Percentiles rank a stretch among this genome's conserved stretches.
Evolutionary conservation across 257 asterid genomes (phyloP).

Genomic region (Perilla frutescens): DNA sequence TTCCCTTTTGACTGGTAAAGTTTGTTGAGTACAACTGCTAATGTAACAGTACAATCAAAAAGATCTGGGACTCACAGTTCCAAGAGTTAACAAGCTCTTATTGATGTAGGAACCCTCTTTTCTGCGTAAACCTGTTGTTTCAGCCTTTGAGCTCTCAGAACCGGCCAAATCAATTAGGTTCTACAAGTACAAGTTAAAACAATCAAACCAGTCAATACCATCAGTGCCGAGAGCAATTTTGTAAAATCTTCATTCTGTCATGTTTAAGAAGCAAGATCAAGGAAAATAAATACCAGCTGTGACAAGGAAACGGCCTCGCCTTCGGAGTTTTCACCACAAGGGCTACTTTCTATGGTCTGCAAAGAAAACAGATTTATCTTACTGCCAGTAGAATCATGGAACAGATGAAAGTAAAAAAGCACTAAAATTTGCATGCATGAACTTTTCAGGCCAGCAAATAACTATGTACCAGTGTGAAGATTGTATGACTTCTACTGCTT

Average conservation of each 20-base stretch:
- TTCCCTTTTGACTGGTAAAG: slow-evolving; percentile 18
- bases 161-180: slow-evolving; percentile 99
- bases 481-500: slow-evolving; percentile 99
- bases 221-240: slow-evolving; percentile 24
- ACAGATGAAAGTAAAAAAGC: slow-evolving; percentile 28
- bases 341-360: slow-evolving; percentile 98
- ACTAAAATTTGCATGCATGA: slow-evolving; percentile 16
- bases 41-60: slow-evolving; percentile 45
- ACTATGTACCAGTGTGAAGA: slow-evolving; percentile 86
- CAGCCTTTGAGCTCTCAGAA: slow-evolving; percentile 97
- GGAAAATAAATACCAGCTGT: slow-evolving; percentile 66
- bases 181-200: slow-evolving; percentile 57
- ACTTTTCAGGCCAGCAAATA: slow-evolving; percentile 29
- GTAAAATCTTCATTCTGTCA: slow-evolving; percentile 20
- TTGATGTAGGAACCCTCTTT: slow-evolving; percentile 98
- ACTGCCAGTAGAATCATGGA: slow-evolving; percentile 36
- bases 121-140: slow-evolving; percentile 89
- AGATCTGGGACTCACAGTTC: slow-evolving; percentile 83
- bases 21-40: slow-evolving; percentile 35
- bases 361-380: slow-evolving; percentile 37
- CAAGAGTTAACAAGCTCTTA: slow-evolving; percentile 97
- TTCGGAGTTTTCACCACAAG: slow-evolving; percentile 83
- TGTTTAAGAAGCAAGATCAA: slow-evolving; percentile 23
- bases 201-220: slow-evolving; percentile 41
- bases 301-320: slow-evolving; percentile 97